Percentiles rank a stretch among this genome's conserved stretches.
Evolutionary conservation across 73 alveolate genomes (phyloP).

Genomic region (Urostyla sp.): DNA sequence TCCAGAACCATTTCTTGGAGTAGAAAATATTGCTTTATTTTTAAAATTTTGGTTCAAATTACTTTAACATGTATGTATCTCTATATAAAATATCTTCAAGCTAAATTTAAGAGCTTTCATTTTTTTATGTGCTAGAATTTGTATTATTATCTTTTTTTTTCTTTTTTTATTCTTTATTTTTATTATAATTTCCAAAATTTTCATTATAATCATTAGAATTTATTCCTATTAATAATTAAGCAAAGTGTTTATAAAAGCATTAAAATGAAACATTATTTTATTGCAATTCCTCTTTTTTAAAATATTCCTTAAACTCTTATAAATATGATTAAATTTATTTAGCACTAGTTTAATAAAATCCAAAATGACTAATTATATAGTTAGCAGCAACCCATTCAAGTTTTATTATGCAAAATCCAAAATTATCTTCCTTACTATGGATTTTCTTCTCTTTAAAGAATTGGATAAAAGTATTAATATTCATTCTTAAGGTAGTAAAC

Average conservation of each 20-base stretch:
- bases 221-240: no score
- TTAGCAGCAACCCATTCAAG: constrained; percentile 43
- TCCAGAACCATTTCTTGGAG: constrained; percentile 44
- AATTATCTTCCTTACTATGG: neutral
- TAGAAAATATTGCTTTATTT: neutral
- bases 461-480: neutral
- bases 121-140: no score
- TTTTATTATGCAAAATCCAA: constrained; percentile 31
- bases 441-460: constrained; percentile 6
- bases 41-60: neutral
- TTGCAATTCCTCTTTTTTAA: no score
- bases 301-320: neutral
- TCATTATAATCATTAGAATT: no score
- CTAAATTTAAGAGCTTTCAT: no score
- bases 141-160: no score
- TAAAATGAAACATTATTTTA: no score
- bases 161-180: no score
- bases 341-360: constrained; percentile 22
- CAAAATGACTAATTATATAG: constrained; percentile 27
- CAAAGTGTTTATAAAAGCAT: no score
- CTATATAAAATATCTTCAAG: no score
- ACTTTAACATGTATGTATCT: no score
- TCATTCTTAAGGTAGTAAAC: constrained; percentile 12
- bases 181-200: no score
- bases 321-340: neutral